A percentile compares a stretch with the other conserved stretches of the same genome.
These are phyloP conservation scores for Rhizopus microsporus DNA, from an alignment of 371 early-diverging fungal species.

Conservation along the genomic window DNA sequence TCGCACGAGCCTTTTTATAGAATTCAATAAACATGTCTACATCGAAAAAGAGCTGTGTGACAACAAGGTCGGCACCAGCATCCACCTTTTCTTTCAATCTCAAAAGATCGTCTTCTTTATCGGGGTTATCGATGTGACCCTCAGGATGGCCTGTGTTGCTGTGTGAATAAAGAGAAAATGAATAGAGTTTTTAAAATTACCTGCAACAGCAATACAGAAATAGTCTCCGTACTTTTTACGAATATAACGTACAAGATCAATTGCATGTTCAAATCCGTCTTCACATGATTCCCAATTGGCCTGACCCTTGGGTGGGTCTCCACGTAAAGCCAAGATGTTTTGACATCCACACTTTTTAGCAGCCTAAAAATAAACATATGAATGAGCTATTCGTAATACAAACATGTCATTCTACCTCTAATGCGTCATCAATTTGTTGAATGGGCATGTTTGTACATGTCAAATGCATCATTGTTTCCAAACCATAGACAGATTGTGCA, in stretches of 20 bases:
- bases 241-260: constrained; percentile 89
- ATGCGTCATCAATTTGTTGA: constrained; percentile 83
- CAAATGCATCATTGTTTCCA: constrained; percentile 96
- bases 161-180: background rate
- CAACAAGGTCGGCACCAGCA: constrained; percentile 90
- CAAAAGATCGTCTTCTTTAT: constrained; percentile 76
- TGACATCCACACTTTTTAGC: constrained; percentile 93
- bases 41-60: constrained; percentile 96
- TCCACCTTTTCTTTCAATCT: constrained; percentile 87
- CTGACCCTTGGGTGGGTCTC: constrained; percentile 91
- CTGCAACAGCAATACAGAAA: constrained; percentile 95
- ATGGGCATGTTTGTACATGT: constrained; percentile 96
- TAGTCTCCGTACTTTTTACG: constrained; percentile 88
- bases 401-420: constrained; percentile 51
- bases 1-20: constrained; percentile 72
- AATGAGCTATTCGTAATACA: background rate
- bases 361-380: constrained; percentile 44
- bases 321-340: constrained; percentile 94
- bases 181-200: constrained; percentile 26
- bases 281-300: constrained; percentile 77
- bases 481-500: constrained; percentile 91
- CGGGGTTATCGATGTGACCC: constrained; percentile 79
- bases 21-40: constrained; percentile 79
- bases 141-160: constrained; percentile 75
- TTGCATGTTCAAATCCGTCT: constrained; percentile 83